A percentile compares a stretch with the other conserved stretches of the same genome.
These are phyloP conservation scores for Alternaria metachromatica DNA, from an alignment of 2,329 filamentous ascomycete species.

Conservation along the genomic window DNA sequence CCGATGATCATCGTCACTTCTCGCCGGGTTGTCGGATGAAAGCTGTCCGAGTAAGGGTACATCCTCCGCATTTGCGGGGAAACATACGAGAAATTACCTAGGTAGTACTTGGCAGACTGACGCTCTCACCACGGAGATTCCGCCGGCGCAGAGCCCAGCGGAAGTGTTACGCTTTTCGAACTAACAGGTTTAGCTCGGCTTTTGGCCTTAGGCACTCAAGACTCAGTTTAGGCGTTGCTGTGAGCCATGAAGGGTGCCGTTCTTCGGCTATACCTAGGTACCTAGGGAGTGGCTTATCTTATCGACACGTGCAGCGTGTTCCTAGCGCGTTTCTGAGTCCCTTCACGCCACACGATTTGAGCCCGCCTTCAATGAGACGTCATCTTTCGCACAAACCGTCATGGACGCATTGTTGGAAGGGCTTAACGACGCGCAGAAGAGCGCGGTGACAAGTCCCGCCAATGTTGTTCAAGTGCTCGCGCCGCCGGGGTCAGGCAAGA, in stretches of 20 bases:
- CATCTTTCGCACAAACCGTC: conserved; percentile 9
- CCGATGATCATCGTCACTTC: conserved; percentile 23
- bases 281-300: not conserved
- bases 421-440: conserved; percentile 69
- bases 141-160: not conserved
- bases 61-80: conserved; percentile 17
- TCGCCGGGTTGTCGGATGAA: conserved; percentile 28
- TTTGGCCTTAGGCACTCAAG: not conserved
- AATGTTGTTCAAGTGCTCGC: conserved; percentile 67
- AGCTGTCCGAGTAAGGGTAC: conserved; percentile 25
- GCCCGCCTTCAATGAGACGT: conserved; percentile 16
- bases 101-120: conserved; percentile 8
- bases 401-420: conserved; percentile 66
- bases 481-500: conserved; percentile 80
- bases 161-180: conserved; percentile 13
- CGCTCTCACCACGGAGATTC: not conserved
- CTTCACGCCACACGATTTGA: not conserved
- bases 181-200: not conserved
- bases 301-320: conserved; percentile 8
- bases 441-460: conserved; percentile 68
- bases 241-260: not conserved
- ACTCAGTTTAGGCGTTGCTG: not conserved
- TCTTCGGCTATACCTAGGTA: not conserved
- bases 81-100: conserved; percentile 2
- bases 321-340: conserved; percentile 11